Percentiles rank a stretch among this genome's conserved stretches.
Conservation (phyloP, 768 basidiomycete genomes). For the Termitomyces sp. region DNA sequence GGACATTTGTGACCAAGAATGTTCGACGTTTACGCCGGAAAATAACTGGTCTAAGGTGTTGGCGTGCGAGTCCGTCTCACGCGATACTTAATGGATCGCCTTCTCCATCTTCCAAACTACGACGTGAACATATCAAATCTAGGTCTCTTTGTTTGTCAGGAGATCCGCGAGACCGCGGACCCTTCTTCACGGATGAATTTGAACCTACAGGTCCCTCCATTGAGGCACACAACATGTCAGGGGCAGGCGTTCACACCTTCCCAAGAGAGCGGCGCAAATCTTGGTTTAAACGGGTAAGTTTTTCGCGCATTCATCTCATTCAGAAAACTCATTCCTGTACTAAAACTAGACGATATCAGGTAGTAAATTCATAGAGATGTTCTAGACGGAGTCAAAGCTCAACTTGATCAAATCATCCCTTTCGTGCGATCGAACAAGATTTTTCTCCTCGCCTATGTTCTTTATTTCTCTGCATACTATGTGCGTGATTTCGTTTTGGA, state of each 20-base stretch:
- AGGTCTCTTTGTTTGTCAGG: background rate
- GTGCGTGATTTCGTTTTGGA: too few species aligned
- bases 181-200: background rate
- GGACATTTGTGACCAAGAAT: background rate
- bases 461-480: too few species aligned
- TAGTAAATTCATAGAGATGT: conserved; percentile 6
- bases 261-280: background rate
- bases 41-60: background rate
- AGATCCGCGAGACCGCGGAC: background rate
- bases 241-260: background rate
- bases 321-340: background rate
- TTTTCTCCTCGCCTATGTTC: too few species aligned
- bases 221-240: background rate
- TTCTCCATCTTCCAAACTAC: too few species aligned
- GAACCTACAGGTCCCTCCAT: background rate
- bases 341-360: background rate
- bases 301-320: background rate
- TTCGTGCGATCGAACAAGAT: too few species aligned
- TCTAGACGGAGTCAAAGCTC: background rate
- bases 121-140: background rate
- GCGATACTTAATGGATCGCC: too few species aligned
- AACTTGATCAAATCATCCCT: too few species aligned
- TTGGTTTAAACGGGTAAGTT: conserved; percentile 4
- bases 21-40: background rate
- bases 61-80: background rate